Evolutionary conservation across 2,329 filamentous ascomycete genomes (phyloP), one percentile per base, ranked within the genome.

Genomic region (Apiospora pterosperma): DNA sequence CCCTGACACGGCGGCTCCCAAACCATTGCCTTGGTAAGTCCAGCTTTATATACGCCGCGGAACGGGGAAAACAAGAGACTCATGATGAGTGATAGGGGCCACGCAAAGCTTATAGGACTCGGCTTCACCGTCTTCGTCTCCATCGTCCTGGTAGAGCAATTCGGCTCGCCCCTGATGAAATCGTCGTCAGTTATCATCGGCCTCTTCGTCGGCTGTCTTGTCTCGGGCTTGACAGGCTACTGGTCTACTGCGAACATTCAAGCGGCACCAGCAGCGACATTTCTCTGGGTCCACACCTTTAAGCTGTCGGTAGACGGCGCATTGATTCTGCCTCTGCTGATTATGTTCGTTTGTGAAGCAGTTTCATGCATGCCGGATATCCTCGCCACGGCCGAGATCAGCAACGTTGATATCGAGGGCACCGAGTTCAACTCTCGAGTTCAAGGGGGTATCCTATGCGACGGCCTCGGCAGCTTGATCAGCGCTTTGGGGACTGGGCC

Each of bases 271-370:
- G 85, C 83, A 0, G 87, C 79, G 4, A 88, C 85, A n/a, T 91
- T 91, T 76, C 85, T 91, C 72, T 91, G 89, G 89, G 86, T 90
- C 23, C 81, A 88, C 66, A 91, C 87, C 0, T 91, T 91, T 80
- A 84, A 84, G n/a, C 77, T 91, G 7, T 81, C 79, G 8, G 80
- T 91, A 10, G 90, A 91, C 68, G 85, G 85, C 0, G 88, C 89
- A 0, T 80, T 91, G n/a, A 86, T 91, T 2, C 76, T 91, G 3
- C 89, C 89, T 0, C 73, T 90, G 39, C 74, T 90, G 34, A 85
- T 90, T 69, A 87, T 90, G 61, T 82, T 88, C 42, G 85, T 88
- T 70, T 90, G 90, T 81, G 88, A 91, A 75, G 85, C 87, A 10
- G 90, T 90, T 42, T 86, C 86, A n/a, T 79, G 76, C 55, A 79